These are phyloP conservation scores for Scutellaria galericulata DNA, from an alignment of 257 asterid genomes.

Conservation along the genomic window DNA sequence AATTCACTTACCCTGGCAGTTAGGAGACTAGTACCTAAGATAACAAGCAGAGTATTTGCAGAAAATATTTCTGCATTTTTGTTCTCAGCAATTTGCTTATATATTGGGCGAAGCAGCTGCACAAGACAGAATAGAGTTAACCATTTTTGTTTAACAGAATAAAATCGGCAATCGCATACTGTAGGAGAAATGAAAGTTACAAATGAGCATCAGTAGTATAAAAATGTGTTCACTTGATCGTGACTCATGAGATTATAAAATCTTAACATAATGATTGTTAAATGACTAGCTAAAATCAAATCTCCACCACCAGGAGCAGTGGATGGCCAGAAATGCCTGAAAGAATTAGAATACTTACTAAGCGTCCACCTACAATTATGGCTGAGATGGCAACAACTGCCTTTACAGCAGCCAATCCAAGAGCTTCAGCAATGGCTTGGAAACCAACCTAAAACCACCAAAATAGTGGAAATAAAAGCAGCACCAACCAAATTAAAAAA, in stretches of 20 bases:
- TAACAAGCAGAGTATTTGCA: slow-evolving; percentile 96
- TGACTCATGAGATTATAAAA: slow-evolving; percentile 16
- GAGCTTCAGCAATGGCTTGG: slow-evolving; percentile 98
- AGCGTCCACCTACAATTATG: slow-evolving; percentile 97
- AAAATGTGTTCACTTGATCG: slow-evolving; percentile 7
- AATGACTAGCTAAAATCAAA: slow-evolving; percentile 24
- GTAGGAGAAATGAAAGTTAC: slow-evolving; percentile 16
- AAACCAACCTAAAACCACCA: slow-evolving; percentile 73
- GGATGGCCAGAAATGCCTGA: slow-evolving; percentile 30
- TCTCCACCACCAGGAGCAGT: slow-evolving; percentile 30
- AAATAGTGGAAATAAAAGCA: slow-evolving; percentile 23
- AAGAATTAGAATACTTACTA: slow-evolving; percentile 52
- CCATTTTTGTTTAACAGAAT: slow-evolving; percentile 15
- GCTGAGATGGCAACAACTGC: slow-evolving; percentile 97
- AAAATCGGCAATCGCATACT: slow-evolving; percentile 14
- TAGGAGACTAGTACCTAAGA: slow-evolving; percentile 94
- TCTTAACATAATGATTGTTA: slow-evolving; percentile 13
- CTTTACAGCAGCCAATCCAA: slow-evolving; percentile 98
- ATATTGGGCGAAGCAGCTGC: slow-evolving; percentile 95
- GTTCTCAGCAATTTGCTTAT: slow-evolving; percentile 96
- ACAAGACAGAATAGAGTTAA: slow-evolving; percentile 34
- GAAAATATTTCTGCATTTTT: slow-evolving; percentile 99
- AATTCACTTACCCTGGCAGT: slow-evolving; percentile 87
- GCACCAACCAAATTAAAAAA: slow-evolving; percentile 27
- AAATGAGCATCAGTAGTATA: slow-evolving; percentile 9